phyloP scores from a whole-genome alignment of 257 asterid genomes.

The Capsicum chinense region DNA sequence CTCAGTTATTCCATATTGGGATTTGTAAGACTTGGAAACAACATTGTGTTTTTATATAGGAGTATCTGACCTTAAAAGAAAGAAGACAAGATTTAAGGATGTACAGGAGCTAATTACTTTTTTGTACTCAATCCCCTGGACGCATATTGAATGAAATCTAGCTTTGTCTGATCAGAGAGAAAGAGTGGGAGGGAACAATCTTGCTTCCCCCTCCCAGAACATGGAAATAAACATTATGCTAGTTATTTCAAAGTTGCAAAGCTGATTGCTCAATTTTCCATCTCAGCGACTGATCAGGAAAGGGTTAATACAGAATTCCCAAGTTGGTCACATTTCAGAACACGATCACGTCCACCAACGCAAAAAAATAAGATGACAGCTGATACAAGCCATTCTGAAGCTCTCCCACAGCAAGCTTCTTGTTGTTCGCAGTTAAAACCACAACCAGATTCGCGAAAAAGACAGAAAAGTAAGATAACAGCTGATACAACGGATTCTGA shows the following conservation, averaged over 20 bases:
- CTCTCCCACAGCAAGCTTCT: not conserved
- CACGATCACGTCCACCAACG: not conserved
- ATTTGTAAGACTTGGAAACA: not conserved
- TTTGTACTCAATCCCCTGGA: constrained; percentile 12
- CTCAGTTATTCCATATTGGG: not conserved
- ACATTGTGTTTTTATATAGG: not conserved
- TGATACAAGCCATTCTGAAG: constrained; percentile 24
- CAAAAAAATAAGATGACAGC: constrained; percentile 15
- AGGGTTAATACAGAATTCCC: not conserved
- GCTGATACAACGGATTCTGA: constrained; percentile 35
- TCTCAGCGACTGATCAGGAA: not conserved
- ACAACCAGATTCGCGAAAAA: not conserved
- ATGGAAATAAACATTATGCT: constrained; percentile 18
- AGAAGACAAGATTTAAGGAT: not conserved
- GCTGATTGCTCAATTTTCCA: constrained; percentile 12
- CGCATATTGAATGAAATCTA: not conserved
- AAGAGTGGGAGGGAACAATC: not conserved
- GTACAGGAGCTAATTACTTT: not conserved
- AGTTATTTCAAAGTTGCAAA: constrained; percentile 25
- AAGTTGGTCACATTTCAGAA: constrained; percentile 24
- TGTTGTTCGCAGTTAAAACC: not conserved
- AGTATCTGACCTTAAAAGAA: not conserved
- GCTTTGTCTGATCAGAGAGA: not conserved
- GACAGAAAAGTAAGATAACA: not conserved
- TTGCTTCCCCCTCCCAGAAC: not conserved